Evolutionary conservation across 1,284 basidiomycete genomes (phyloP).

Genomic region (Naganishia albida): DNA sequence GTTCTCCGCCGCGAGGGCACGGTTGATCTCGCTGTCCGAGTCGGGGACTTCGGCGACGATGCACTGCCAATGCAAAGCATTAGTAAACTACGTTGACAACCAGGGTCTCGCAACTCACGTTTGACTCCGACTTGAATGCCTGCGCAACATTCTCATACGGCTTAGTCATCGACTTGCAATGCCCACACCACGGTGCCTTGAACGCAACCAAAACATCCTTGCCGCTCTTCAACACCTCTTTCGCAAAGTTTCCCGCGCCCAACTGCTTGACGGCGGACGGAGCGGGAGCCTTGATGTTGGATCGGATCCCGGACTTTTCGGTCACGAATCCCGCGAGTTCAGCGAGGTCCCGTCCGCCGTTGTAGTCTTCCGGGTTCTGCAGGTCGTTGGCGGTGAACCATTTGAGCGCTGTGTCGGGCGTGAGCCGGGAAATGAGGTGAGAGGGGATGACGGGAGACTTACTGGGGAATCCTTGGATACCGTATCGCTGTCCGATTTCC

Average conservation of each 20-base stretch:
- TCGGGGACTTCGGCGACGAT: constrained; percentile 81
- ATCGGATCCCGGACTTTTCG: constrained; percentile 74
- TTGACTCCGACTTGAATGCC: constrained; percentile 73
- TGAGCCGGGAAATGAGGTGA: constrained; percentile 7
- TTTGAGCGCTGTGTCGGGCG: constrained; percentile 67
- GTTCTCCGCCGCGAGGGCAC: constrained; percentile 71
- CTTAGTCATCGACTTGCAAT: constrained; percentile 70
- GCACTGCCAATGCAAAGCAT: constrained; percentile 59
- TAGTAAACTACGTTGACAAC: neutral
- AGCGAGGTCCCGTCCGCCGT: constrained; percentile 78
- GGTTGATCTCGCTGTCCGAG: constrained; percentile 80
- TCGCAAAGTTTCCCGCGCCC: constrained; percentile 71
- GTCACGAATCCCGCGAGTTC: constrained; percentile 71
- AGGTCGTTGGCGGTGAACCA: constrained; percentile 75
- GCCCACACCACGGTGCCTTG: constrained; percentile 64
- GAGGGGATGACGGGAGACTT: constrained; percentile 43
- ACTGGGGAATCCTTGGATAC: constrained; percentile 85
- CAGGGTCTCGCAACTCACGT: constrained; percentile 59
- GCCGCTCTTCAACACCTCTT: constrained; percentile 68
- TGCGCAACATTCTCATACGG: constrained; percentile 80
- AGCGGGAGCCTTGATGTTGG: constrained; percentile 79
- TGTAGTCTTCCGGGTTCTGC: constrained; percentile 67
- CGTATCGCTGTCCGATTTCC: constrained; percentile 60
- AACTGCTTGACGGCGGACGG: constrained; percentile 71
- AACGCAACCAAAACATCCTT: constrained; percentile 90